Base-by-base conservation (phyloP, 805 yeast genomes). In the Wickerhamiella qilinensis region DNA sequence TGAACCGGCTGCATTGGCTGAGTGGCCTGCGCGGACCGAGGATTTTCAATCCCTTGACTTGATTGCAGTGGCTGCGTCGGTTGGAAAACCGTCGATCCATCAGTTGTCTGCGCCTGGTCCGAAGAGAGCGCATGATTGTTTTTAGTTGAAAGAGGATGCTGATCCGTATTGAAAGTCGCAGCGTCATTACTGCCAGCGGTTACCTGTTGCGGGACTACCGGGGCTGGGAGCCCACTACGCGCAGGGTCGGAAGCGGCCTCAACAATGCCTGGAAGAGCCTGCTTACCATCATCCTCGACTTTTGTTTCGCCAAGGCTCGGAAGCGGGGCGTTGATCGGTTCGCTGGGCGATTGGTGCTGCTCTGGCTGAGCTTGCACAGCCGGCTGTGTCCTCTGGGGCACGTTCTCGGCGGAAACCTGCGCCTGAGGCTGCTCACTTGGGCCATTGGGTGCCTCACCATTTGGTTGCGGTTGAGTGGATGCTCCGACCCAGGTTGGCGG, bases 151-250 rank as follows among this genome's bases (percentile, higher is more conserved):
- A 38, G 15, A 6, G 14, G 30, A 15, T n/a, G 16, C 30, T 27
- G 30, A 15, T 9, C 16, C 15, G 15, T n/a, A 6, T 27, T 9
- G 30, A 9, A 9, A 9, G 31, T 16, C 31, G 8, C 3, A 11
- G 31, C 17, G 18, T 14, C 31, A 29, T 20, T 42, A 43, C 17
- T 39, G 40, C 11, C 37, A 42, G 3, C 38, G 42, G 18, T 40
- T 20, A 29, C 31, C 27, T 17, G 46, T 24, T 14, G 41, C 12
- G 29, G 25, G 40, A 44, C 20, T 50, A 61, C 41, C 49, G 56
- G 59, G 54, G 60, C 36, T 52, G 46, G 52, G n/a, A n/a, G n/a
- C n/a, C n/a, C n/a, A 44, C 46, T 34, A 31, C 43, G 35, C 15
- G 48, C 30, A 30, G 36, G 30, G 35, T 38, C 34, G 28, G 43